These are phyloP conservation scores for Colletotrichum endophyticum DNA, from an alignment of 2,329 filamentous ascomycete species.

Conservation along the genomic window DNA sequence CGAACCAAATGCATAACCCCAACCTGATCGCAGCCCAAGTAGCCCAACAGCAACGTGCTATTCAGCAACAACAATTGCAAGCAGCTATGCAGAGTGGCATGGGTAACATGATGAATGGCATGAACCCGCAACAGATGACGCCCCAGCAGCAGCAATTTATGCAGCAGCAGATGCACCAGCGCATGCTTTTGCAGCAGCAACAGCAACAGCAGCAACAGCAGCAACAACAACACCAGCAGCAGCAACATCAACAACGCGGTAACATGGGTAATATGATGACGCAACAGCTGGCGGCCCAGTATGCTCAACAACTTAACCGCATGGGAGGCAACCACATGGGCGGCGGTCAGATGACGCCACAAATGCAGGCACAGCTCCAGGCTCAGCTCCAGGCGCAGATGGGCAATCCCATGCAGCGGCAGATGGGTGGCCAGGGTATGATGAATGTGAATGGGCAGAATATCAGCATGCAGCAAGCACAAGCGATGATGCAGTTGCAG, in stretches of 20 bases:
- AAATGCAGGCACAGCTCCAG: constrained; percentile 40
- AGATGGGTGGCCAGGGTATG: constrained; percentile 41
- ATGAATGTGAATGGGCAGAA: constrained; percentile 40
- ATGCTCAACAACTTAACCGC: constrained; percentile 46
- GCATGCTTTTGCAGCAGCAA: constrained; percentile 26
- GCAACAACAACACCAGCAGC: constrained; percentile 38
- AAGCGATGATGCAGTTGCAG: constrained; percentile 39
- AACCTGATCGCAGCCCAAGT: constrained; percentile 49
- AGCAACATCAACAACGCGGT: constrained; percentile 31
- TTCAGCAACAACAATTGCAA: constrained; percentile 45
- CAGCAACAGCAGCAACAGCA: constrained; percentile 40
- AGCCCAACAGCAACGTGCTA: constrained; percentile 50
- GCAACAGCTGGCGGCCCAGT: constrained; percentile 47
- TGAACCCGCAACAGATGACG: constrained; percentile 36
- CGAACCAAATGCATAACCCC: constrained; percentile 42
- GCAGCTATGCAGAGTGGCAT: constrained; percentile 41
- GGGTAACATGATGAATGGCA: constrained; percentile 35
- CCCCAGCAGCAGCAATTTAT: constrained; percentile 15
- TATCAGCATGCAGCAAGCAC: constrained; percentile 46
- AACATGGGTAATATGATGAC: constrained; percentile 44
- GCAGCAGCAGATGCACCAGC: constrained; percentile 27
- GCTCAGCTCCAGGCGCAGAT: constrained; percentile 35
- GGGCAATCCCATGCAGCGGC: constrained; percentile 42
- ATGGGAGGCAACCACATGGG: constrained; percentile 40
- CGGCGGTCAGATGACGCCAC: constrained; percentile 36